Conservation (phyloP, 2,329 filamentous ascomycete genomes). For the Ascocoryne sarcoides region DNA sequence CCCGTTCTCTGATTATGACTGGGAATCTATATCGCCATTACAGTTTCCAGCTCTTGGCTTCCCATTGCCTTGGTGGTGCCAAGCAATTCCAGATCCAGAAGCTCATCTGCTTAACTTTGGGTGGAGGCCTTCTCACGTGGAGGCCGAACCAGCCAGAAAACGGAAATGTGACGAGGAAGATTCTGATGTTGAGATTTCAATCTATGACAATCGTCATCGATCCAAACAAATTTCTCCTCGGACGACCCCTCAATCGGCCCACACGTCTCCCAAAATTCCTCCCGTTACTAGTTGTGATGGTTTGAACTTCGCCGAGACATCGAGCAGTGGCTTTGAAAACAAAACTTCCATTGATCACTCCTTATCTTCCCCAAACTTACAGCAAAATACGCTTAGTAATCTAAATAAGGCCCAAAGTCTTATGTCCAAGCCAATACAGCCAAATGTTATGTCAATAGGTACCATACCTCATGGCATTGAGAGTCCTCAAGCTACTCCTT, state of each 20-base stretch:
- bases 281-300: too few species aligned
- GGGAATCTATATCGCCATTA: not conserved
- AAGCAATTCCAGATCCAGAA: not conserved
- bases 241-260: conserved; percentile 3
- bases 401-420: too few species aligned
- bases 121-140: not conserved
- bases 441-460: too few species aligned
- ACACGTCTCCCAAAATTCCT: too few species aligned
- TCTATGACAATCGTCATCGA: conserved; percentile 1
- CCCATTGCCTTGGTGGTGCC: not conserved
- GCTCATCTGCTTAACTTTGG: not conserved
- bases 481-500: too few species aligned
- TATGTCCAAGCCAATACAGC: too few species aligned
- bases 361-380: not conserved
- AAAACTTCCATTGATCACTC: not conserved
- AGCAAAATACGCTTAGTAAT: not conserved
- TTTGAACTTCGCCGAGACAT: not conserved
- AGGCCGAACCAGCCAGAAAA: conserved; percentile 4
- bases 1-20: not conserved
- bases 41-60: not conserved
- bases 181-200: not conserved
- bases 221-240: conserved; percentile 11
- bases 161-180: conserved; percentile 7
- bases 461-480: too few species aligned
- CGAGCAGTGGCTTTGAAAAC: not conserved